These are phyloP conservation scores for Crataegus laevigata DNA, from an alignment of 306 rosid genomes.

Conservation along the genomic window DNA sequence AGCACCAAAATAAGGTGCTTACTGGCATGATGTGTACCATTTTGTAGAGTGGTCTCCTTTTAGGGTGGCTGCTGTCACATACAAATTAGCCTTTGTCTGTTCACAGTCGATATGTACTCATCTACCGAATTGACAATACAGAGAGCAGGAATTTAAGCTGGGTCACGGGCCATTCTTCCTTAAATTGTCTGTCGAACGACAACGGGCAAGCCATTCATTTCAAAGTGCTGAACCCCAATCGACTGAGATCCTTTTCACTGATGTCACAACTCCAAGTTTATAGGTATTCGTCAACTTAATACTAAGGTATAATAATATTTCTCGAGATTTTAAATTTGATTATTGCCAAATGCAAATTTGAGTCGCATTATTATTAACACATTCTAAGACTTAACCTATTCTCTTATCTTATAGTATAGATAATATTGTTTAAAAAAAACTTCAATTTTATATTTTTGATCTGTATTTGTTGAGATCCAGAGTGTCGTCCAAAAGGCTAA, in stretches of 20 bases:
- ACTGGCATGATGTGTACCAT: constrained; percentile 20
- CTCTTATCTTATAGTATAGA: rapidly evolving
- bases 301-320: rapidly evolving
- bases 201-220: background rate
- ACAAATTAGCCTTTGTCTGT: constrained; percentile 27
- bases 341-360: rapidly evolving
- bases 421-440: too few relatives aligned
- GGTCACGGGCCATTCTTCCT: background rate
- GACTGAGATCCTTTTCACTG: background rate
- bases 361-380: rapidly evolving
- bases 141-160: background rate
- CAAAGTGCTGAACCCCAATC: background rate
- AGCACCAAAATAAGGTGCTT: background rate
- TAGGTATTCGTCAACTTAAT: too few relatives aligned
- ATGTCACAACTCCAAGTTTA: too few relatives aligned
- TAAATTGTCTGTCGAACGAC: background rate
- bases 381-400: rapidly evolving
- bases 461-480: background rate
- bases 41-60: constrained; percentile 29
- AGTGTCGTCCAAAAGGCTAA: background rate
- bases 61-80: constrained; percentile 24
- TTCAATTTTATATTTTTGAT: too few relatives aligned
- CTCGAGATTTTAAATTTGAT: too few relatives aligned
- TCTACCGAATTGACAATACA: background rate
- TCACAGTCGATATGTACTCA: background rate